Conservation (phyloP, 192 early-diverging fungal species). For the Gigaspora rosea region DNA sequence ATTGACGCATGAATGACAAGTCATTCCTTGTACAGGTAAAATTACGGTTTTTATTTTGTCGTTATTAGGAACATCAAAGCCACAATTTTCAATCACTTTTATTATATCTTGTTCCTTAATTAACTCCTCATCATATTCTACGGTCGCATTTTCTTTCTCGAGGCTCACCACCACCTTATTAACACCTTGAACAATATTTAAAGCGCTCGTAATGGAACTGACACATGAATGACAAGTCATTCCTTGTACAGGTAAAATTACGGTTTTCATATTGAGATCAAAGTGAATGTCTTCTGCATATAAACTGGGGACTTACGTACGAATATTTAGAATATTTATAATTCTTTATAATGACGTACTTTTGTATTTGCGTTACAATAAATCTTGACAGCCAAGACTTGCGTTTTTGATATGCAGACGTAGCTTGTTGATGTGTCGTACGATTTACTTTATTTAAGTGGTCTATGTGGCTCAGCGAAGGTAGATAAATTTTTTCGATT, state of each 20-base stretch:
- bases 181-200: not conserved
- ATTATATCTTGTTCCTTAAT: slow-evolving; percentile 33
- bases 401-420: too few relatives aligned
- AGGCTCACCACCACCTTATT: slow-evolving; percentile 35
- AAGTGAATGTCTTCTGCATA: not conserved
- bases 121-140: slow-evolving; percentile 26
- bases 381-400: too few relatives aligned
- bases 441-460: too few relatives aligned
- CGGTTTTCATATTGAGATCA: slow-evolving; percentile 55
- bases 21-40: slow-evolving; percentile 2
- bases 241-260: not conserved
- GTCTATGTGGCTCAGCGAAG: too few relatives aligned
- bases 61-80: slow-evolving; percentile 58
- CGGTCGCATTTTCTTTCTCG: slow-evolving; percentile 38
- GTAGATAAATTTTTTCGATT: too few relatives aligned
- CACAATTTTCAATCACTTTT: slow-evolving; percentile 64
- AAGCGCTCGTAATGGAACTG: slow-evolving; percentile 21
- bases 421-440: too few relatives aligned
- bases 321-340: too few relatives aligned
- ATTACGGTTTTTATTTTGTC: not conserved
- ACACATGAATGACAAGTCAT: slow-evolving; percentile 30
- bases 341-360: too few relatives aligned
- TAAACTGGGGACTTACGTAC: too few relatives aligned
- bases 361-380: too few relatives aligned
- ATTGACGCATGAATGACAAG: slow-evolving; percentile 28